Evolutionary conservation across 257 asterid species (phyloP).

Genomic region (Solanum microdontum): DNA sequence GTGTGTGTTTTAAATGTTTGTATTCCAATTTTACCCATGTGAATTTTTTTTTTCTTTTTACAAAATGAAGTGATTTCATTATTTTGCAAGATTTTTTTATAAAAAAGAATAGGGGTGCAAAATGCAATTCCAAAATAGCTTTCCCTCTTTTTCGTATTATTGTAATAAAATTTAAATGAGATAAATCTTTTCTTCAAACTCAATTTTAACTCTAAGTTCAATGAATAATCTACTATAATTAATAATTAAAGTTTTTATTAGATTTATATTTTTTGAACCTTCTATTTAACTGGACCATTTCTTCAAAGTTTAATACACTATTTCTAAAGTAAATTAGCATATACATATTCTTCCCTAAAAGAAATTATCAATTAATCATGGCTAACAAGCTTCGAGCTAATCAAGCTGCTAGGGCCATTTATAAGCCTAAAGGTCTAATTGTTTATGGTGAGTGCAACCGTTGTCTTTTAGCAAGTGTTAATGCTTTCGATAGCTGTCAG

Average conservation of each 20-base stretch:
- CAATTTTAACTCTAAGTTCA: too few species aligned
- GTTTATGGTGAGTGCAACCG: not conserved
- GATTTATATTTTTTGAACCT: too few species aligned
- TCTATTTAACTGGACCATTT: too few species aligned
- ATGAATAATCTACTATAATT: too few species aligned
- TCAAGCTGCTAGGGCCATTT: not conserved
- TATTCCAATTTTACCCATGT: not conserved
- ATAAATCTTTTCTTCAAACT: too few species aligned
- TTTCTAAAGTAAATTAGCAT: too few species aligned
- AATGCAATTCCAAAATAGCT: not conserved
- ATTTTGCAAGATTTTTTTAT: not conserved
- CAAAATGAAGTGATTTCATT: not conserved
- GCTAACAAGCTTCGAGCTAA: not conserved
- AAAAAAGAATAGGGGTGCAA: not conserved
- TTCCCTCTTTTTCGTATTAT: not conserved
- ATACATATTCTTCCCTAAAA: too few species aligned
- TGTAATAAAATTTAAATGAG: too few species aligned
- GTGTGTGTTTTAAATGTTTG: too few species aligned
- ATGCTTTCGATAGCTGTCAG: not conserved
- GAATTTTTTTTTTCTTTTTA: not conserved
- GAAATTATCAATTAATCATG: too few species aligned
- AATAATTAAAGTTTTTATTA: too few species aligned
- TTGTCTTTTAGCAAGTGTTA: not conserved
- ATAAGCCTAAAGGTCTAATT: not conserved
- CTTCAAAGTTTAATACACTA: too few species aligned